Evolutionary conservation across 2,329 filamentous ascomycete species (phyloP).

Genomic region (Penicillium polonicum): DNA sequence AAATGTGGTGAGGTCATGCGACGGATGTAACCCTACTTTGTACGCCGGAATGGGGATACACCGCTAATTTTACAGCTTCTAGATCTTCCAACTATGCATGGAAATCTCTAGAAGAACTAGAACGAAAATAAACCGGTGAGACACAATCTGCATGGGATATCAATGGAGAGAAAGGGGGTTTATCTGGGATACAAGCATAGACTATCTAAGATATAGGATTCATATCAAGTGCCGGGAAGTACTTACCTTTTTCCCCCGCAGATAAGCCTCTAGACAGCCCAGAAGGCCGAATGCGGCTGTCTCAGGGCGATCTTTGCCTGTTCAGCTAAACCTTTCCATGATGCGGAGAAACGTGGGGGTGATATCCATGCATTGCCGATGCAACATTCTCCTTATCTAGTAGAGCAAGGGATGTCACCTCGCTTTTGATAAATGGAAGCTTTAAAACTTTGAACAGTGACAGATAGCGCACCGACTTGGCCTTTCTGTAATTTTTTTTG

Average conservation of each 20-base stretch:
- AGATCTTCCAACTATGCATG: neutral
- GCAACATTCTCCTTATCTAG: constrained; percentile 24
- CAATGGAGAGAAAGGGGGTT: neutral
- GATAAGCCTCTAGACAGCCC: constrained; percentile 4
- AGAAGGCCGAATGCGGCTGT: constrained; percentile 17
- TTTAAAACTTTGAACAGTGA: neutral
- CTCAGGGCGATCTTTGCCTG: constrained; percentile 13
- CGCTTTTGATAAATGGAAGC: constrained; percentile 10
- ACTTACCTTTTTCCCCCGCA: neutral
- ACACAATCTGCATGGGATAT: neutral
- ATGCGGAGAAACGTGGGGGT: constrained; percentile 29
- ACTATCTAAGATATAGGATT: neutral
- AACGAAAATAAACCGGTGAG: neutral
- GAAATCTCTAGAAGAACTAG: neutral
- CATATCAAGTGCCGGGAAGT: neutral
- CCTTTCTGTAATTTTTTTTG: neutral
- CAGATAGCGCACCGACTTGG: neutral
- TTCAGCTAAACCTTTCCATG: constrained; percentile 1
- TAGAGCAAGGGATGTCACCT: constrained; percentile 18
- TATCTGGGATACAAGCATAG: neutral
- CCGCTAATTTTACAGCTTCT: neutral
- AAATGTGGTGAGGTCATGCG: constrained; percentile 7
- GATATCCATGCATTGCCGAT: constrained; percentile 13
- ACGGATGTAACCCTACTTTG: constrained; percentile 7
- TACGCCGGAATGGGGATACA: neutral